These are phyloP conservation scores for Paragyromitra xinjiangensis DNA, from an alignment of 495 filamentous ascomycete genomes.

Conservation along the genomic window DNA sequence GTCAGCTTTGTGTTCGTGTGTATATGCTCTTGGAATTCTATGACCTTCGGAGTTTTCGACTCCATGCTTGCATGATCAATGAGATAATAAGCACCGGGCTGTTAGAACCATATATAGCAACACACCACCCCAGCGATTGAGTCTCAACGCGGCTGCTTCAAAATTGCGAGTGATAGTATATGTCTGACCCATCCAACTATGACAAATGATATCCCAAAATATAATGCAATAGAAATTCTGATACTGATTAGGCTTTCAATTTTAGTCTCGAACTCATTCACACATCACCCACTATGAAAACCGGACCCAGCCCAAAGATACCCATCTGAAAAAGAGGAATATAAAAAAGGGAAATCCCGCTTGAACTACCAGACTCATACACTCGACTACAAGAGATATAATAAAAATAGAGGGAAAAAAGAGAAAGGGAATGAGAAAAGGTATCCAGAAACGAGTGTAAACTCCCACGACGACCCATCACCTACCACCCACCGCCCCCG, in stretches of 20 bases:
- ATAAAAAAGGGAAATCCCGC: slow-evolving; percentile 4
- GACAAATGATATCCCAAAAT: background rate
- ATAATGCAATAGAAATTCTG: background rate
- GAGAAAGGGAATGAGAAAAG: slow-evolving; percentile 3
- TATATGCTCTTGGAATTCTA: too few relatives aligned
- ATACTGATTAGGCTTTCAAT: slow-evolving; percentile 2
- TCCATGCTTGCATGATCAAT: background rate
- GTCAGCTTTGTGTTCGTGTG: too few relatives aligned
- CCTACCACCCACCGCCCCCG: background rate
- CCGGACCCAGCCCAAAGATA: slow-evolving; percentile 11
- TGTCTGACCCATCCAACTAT: background rate
- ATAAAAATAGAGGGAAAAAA: slow-evolving; percentile 14
- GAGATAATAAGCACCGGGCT: background rate
- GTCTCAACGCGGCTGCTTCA: background rate
- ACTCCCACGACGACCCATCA: slow-evolving; percentile 17
- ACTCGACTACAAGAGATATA: slow-evolving; percentile 42
- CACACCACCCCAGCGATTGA: background rate
- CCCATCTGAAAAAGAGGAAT: slow-evolving; percentile 1
- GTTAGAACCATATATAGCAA: background rate
- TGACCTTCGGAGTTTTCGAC: background rate
- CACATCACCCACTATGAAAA: slow-evolving; percentile 14
- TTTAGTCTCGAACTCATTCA: slow-evolving; percentile 9
- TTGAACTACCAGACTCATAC: slow-evolving; percentile 25
- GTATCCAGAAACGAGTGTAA: slow-evolving; percentile 40
- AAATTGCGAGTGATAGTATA: background rate